Evolutionary conservation across 768 basidiomycete species (phyloP).

Genomic region (Melanogaster broomeanus): DNA sequence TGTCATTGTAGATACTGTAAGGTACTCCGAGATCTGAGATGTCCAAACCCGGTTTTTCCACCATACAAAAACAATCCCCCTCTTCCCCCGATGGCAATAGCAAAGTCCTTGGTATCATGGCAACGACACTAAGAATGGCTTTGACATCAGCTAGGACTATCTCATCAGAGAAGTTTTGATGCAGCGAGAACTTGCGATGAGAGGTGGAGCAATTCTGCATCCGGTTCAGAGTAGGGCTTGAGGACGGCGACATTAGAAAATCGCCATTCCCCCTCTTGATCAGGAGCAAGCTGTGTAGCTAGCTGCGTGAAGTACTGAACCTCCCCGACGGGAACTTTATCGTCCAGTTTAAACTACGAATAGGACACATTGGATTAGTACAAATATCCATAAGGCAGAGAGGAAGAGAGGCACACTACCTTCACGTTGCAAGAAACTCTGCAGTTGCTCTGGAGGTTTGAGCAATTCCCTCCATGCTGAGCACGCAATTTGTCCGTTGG

Average conservation of each 20-base stretch:
- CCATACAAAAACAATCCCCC: slow-evolving; percentile 20
- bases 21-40: slow-evolving; percentile 8
- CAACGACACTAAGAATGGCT: slow-evolving; percentile 22
- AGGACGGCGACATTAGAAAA: slow-evolving; percentile 16
- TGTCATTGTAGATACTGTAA: neutral
- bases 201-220: slow-evolving; percentile 9
- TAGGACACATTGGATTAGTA: neutral
- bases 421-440: slow-evolving; percentile 16
- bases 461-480: slow-evolving; percentile 6
- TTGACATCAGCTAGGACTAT: slow-evolving; percentile 13
- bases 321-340: slow-evolving; percentile 14
- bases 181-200: slow-evolving; percentile 23
- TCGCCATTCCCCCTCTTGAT: neutral
- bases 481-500: slow-evolving; percentile 24
- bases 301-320: slow-evolving; percentile 17
- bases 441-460: neutral
- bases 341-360: neutral
- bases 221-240: slow-evolving; percentile 19
- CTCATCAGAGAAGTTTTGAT: slow-evolving; percentile 16
- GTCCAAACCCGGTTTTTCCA: slow-evolving; percentile 30
- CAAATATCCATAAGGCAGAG: neutral
- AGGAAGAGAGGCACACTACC: no score
- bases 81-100: slow-evolving; percentile 5
- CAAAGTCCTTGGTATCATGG: slow-evolving; percentile 20
- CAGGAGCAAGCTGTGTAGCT: neutral